Evolutionary conservation across 2,329 filamentous ascomycete genomes (phyloP).

Genomic region (Colletotrichum cereale): DNA sequence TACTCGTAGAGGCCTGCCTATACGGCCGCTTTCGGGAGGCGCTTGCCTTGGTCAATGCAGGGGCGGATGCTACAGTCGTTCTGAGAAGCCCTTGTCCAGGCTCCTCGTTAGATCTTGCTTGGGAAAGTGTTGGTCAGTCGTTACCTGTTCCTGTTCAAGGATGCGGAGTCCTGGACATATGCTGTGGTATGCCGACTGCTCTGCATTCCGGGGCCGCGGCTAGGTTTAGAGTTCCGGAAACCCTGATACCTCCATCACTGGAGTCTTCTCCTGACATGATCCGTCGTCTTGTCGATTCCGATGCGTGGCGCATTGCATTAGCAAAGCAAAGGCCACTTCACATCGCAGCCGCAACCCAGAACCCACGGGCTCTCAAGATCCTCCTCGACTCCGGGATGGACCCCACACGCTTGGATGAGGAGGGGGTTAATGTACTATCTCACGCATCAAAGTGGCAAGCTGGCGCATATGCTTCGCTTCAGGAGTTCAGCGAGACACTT

Average conservation of each 20-base stretch:
- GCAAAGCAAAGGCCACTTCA: background rate
- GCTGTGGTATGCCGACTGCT: background rate
- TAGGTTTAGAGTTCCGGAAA: too few species aligned
- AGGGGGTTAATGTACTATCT: background rate
- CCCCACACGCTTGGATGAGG: background rate
- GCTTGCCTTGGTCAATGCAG: background rate
- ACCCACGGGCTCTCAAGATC: background rate
- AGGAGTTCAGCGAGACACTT: background rate
- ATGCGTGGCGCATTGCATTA: background rate
- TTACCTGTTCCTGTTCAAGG: background rate
- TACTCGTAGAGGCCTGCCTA: conserved; percentile 17
- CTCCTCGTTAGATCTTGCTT: background rate
- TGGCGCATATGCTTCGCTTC: background rate
- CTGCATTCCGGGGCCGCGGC: background rate
- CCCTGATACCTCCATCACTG: background rate
- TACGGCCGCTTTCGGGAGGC: background rate
- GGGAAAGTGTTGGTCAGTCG: background rate
- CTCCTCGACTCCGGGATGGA: background rate
- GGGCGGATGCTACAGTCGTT: conserved; percentile 1
- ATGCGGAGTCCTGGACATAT: background rate
- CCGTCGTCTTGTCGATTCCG: background rate
- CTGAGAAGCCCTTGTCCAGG: background rate
- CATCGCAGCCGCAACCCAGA: background rate
- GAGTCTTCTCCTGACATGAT: background rate
- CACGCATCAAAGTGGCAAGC: background rate